Conservation (phyloP, 305 asterid genomes). For the Caryopteris hybrid region DNA sequence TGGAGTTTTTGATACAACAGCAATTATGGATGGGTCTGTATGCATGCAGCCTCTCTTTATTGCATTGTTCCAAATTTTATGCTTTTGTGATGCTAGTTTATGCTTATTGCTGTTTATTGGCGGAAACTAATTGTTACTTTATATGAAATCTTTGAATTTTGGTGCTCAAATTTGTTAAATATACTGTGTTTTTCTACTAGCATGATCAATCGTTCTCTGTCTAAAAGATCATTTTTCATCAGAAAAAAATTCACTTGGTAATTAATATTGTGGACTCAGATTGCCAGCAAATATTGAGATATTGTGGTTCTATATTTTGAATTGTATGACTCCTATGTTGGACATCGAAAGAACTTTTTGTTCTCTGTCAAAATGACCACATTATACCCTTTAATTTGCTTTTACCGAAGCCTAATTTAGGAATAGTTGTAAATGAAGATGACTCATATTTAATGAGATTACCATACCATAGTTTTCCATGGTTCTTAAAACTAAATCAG, state of each 20-base stretch:
- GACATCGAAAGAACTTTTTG: not conserved
- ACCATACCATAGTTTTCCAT: not conserved
- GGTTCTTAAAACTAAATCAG: not conserved
- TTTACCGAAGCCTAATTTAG: not conserved
- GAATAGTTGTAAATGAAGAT: not conserved
- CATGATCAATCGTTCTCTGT: not conserved
- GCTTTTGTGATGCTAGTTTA: not conserved
- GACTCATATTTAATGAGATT: not conserved
- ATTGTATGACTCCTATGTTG: not conserved
- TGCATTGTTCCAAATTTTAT: not conserved
- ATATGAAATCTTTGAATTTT: not conserved
- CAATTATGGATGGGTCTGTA: constrained; percentile 73
- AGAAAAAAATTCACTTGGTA: no score
- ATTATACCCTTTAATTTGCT: not conserved
- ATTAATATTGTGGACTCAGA: not conserved
- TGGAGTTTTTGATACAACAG: constrained; percentile 91
- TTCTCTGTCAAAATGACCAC: not conserved
- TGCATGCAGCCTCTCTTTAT: not conserved
- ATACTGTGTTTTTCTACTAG: not conserved
- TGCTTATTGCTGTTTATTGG: not conserved
- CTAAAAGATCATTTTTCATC: not conserved
- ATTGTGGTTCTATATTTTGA: not conserved
- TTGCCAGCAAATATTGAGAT: not conserved
- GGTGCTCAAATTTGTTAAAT: not conserved
- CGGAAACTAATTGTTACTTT: not conserved